Conservation (phyloP, 306 rosid species). For the Sicyos edulis region DNA sequence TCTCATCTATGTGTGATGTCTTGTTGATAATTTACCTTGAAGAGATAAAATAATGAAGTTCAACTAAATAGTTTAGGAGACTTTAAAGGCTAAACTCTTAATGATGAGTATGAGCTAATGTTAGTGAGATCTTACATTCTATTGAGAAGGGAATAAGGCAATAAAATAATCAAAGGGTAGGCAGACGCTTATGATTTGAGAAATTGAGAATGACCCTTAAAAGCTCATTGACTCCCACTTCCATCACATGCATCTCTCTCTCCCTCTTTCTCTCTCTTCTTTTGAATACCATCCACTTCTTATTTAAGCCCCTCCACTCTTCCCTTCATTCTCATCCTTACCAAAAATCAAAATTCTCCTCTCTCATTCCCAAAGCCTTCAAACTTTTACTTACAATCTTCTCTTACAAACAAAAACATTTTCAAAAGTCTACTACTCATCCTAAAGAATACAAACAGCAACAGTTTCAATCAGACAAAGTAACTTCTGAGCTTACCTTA, state of each 20-base stretch:
- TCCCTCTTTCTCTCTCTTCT: slow-evolving; percentile 10
- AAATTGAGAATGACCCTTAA: slow-evolving; percentile 29
- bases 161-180: slow-evolving; percentile 19
- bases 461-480: background rate
- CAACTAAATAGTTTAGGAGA: background rate
- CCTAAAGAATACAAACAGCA: background rate
- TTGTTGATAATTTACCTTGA: background rate
- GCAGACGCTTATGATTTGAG: slow-evolving; percentile 31
- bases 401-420: slow-evolving; percentile 12
- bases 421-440: background rate
- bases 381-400: slow-evolving; percentile 11
- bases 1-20: background rate
- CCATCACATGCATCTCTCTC: slow-evolving; percentile 37
- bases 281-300: slow-evolving; percentile 12
- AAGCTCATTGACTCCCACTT: slow-evolving; percentile 33
- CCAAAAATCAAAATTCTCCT: background rate
- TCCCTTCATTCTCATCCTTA: slow-evolving; percentile 42
- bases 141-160: slow-evolving; percentile 10
- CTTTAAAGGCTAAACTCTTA: slow-evolving; percentile 9
- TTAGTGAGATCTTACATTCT: slow-evolving; percentile 18
- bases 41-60: background rate
- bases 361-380: background rate
- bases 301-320: slow-evolving; percentile 44
- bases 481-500: background rate
- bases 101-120: slow-evolving; percentile 8